Percentiles rank a stretch among this genome's conserved stretches.
phyloP scores from a whole-genome alignment of 2,329 filamentous ascomycete genomes.

The Trichoderma sp. region DNA sequence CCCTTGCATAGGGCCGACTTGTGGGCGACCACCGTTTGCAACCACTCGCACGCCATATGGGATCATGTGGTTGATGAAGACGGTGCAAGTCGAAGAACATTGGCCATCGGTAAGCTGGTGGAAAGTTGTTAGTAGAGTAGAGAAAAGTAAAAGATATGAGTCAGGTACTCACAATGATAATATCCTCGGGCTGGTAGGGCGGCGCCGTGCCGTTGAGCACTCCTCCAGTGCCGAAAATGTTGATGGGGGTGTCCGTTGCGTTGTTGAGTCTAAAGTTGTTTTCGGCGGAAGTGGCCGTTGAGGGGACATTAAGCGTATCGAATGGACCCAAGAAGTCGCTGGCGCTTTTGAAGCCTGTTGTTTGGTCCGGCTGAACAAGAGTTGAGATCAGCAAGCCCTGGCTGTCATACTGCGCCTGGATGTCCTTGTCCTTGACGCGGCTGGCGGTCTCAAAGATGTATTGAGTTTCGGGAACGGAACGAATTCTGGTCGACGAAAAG shows the following conservation, averaged over 20 bases:
- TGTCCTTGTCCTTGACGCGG: neutral
- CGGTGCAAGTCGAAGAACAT: conserved; percentile 64
- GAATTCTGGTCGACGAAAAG: conserved; percentile 23
- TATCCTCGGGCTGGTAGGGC: conserved; percentile 45
- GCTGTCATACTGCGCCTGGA: no score
- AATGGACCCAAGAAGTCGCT: neutral
- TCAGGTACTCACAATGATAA: conserved; percentile 46
- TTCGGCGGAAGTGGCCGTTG: neutral
- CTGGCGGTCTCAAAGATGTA: neutral
- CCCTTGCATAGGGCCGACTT: conserved; percentile 55
- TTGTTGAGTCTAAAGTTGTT: conserved; percentile 19
- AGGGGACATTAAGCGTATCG: conserved; percentile 4
- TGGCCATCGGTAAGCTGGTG: conserved; percentile 51
- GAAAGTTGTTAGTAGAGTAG: neutral
- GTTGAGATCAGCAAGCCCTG: neutral
- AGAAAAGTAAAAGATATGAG: no score
- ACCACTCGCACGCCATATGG: conserved; percentile 58
- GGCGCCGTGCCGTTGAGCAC: conserved; percentile 18
- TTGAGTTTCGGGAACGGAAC: conserved; percentile 15
- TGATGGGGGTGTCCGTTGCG: neutral
- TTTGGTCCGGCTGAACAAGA: conserved; percentile 12
- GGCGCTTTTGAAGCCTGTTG: neutral
- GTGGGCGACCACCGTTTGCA: conserved; percentile 60
- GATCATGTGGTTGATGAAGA: conserved; percentile 60
- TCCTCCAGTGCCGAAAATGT: conserved; percentile 21